Evolutionary conservation across 2,329 filamentous ascomycete genomes (phyloP).

Genomic region (Verticillium klebahnii): DNA sequence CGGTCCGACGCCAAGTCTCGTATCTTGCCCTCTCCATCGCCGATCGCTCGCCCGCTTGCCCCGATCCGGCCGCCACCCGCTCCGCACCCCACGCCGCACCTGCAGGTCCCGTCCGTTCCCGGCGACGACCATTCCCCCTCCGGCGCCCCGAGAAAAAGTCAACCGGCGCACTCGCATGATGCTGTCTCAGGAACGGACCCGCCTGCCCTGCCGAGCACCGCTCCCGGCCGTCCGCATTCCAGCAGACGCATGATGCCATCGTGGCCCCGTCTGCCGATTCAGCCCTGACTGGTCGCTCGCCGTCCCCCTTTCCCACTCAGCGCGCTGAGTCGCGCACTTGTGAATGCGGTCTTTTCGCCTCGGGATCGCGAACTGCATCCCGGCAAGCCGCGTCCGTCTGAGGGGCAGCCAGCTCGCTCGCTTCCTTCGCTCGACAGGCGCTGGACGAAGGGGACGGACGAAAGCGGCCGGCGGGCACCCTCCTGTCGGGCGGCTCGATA

Average conservation of each 20-base stretch:
- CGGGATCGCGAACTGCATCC: neutral
- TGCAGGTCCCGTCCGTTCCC: neutral
- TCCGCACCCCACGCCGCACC: neutral
- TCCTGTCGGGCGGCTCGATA: neutral
- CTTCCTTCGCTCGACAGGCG: neutral
- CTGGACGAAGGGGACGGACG: neutral
- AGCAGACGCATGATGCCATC: neutral
- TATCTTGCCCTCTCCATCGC: neutral
- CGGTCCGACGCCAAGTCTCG: neutral
- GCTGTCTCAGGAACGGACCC: neutral
- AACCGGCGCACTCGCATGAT: neutral
- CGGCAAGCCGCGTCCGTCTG: neutral
- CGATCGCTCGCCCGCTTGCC: neutral
- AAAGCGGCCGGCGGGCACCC: neutral
- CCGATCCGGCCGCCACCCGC: neutral
- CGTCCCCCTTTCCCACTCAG: neutral
- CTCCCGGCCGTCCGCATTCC: neutral
- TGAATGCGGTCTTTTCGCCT: neutral
- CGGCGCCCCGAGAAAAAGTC: neutral
- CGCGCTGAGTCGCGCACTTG: neutral
- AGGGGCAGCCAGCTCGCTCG: neutral
- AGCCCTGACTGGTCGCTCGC: neutral
- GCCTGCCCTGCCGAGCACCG: neutral
- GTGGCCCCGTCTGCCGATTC: neutral
- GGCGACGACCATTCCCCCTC: neutral